Conservation (phyloP, 1,284 basidiomycete genomes). For the Leccinum pachyderme region DNA sequence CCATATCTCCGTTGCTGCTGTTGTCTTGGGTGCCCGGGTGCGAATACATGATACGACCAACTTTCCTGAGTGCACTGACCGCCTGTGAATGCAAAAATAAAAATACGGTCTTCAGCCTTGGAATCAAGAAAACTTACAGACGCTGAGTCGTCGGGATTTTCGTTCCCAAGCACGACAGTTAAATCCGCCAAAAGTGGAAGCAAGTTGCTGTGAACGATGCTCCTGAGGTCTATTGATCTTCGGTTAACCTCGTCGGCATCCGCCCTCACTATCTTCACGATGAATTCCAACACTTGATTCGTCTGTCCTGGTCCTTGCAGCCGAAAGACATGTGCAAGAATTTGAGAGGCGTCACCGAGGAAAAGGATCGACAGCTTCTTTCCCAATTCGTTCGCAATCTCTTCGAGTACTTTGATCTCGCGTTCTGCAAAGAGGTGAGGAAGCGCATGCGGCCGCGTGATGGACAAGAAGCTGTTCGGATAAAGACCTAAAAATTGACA, state of each 20-base stretch:
- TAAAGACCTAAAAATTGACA: constrained; percentile 61
- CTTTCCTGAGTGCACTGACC: constrained; percentile 58
- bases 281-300: constrained; percentile 59
- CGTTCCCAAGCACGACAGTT: constrained; percentile 75
- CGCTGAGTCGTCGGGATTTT: constrained; percentile 44
- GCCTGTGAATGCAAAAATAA: constrained; percentile 42
- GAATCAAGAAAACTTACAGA: constrained; percentile 43
- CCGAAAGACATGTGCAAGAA: constrained; percentile 74
- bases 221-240: constrained; percentile 45
- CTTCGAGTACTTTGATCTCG: constrained; percentile 50
- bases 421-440: constrained; percentile 69
- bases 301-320: constrained; percentile 52
- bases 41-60: constrained; percentile 41
- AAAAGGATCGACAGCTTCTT: constrained; percentile 55
- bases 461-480: constrained; percentile 62
- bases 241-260: constrained; percentile 29
- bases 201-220: constrained; percentile 62
- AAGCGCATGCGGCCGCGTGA: constrained; percentile 65
- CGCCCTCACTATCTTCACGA: constrained; percentile 41
- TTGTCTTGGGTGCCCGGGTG: constrained; percentile 23
- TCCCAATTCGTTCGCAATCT: constrained; percentile 44
- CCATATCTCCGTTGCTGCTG: constrained; percentile 41
- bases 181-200: constrained; percentile 71
- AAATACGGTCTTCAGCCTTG: constrained; percentile 1
- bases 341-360: constrained; percentile 57